Percentiles rank a stretch among this genome's conserved stretches.
Conservation (phyloP, 139 green algal genomes). For the Dunaliella sp. region DNA sequence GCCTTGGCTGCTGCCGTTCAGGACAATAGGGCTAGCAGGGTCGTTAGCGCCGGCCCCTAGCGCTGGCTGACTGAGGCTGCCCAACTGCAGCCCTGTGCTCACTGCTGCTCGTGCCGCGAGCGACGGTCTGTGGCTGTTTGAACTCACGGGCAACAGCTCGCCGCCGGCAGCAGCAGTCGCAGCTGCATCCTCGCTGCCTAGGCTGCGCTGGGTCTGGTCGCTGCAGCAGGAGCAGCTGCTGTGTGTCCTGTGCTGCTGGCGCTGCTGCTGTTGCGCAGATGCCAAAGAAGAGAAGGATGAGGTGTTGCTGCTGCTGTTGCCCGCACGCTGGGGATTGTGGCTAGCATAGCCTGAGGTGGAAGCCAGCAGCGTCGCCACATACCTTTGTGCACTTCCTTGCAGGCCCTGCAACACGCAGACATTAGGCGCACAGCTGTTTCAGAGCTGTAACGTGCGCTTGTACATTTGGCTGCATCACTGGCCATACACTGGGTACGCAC, state of each 20-base stretch:
- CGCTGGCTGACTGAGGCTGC: too few species aligned
- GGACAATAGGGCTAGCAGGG: too few species aligned
- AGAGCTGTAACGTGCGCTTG: too few species aligned
- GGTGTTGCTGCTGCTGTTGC: slow-evolving; percentile 15
- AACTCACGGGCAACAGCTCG: too few species aligned
- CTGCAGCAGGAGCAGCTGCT: slow-evolving; percentile 18
- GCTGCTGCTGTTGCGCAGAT: slow-evolving; percentile 16
- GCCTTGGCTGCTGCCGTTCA: neutral
- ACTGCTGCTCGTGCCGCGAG: too few species aligned
- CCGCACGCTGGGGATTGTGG: slow-evolving; percentile 15
- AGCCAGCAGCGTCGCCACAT: slow-evolving; percentile 57
- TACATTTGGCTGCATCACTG: too few species aligned
- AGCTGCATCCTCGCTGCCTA: slow-evolving; percentile 9
- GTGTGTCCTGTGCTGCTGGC: slow-evolving; percentile 3
- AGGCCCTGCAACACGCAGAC: slow-evolving; percentile 24
- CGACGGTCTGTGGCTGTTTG: too few species aligned
- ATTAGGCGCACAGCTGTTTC: too few species aligned
- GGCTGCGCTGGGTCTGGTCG: slow-evolving; percentile 8
- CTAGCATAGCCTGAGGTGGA: slow-evolving; percentile 67
- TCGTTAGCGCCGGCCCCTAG: too few species aligned
- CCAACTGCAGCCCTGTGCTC: too few species aligned
- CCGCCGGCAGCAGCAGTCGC: too few species aligned
- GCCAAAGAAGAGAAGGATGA: slow-evolving; percentile 15
- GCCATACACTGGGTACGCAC: too few species aligned
- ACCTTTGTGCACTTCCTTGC: slow-evolving; percentile 36